Base-by-base conservation (phyloP, 2,329 filamentous ascomycete species). In the Grosmannia clavigera region DNA sequence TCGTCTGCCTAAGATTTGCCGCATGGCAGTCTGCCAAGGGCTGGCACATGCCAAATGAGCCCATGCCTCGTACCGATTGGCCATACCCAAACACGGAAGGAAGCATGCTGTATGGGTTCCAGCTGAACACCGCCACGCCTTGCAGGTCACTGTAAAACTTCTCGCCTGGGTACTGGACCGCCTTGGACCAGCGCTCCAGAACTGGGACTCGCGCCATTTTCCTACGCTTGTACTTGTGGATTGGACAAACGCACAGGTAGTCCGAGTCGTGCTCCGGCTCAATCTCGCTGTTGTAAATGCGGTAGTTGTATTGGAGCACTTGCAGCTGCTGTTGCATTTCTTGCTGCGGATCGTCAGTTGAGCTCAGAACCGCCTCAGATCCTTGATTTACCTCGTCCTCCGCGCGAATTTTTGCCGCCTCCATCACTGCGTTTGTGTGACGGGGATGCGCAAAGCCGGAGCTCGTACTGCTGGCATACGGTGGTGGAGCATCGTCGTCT, bases 261-360 rank as follows among this genome's bases (percentile, higher is more conserved):
- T 74, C 72, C 12, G 67, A 65, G 10, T 77, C 74, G 61, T 77
- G 75, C 59, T 77, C 75, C 11, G 76, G 76, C 63, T 77, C 75
- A 51, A 78, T 73, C 57, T 78, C 75, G 56, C 66, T 68, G 62
- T 78, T 78, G 67, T 73, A 78, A 51, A 78, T 75, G 14, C 64
- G 59, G 64, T 72, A 72, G 40, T 67, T 59, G 14, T 66, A 67
- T 59, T 77, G 75, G 4, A 77, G 62, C n/a, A 55, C 68, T 59
- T 75, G 74, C 4, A 77, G 66, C 25, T 65, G 48, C 53, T 73
- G 70, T 60, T 76, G 74, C 72, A 78, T 76, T 40, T 74, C 67
- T 70, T 75, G 73, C 71, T 75, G 35, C 38, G 4, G 7, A 29
- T 19, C 25, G 58, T 50, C 25, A 55, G 58, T 5, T 10, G 31